Percentiles rank a stretch among this genome's conserved stretches.
These are phyloP conservation scores for Copromyces sp. DNA, from an alignment of 495 filamentous ascomycete genomes.

Conservation along the genomic window DNA sequence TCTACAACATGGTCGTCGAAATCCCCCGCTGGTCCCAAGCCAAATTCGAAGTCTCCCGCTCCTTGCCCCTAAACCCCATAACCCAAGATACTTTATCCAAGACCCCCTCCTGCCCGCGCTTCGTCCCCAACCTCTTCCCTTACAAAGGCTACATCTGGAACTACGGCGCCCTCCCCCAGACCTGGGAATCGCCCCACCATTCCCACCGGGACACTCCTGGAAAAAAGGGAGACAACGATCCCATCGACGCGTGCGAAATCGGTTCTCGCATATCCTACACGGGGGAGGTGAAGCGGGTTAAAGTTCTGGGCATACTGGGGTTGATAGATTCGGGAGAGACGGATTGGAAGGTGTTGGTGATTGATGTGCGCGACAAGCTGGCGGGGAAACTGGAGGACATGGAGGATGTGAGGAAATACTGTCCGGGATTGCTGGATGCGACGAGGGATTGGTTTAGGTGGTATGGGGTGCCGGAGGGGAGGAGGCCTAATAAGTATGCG, in stretches of 20 bases:
- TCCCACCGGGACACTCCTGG: background rate
- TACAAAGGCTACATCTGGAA: slow-evolving; percentile 22
- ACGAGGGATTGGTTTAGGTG: slow-evolving; percentile 21
- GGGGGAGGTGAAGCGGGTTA: slow-evolving; percentile 15
- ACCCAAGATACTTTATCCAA: slow-evolving; percentile 9
- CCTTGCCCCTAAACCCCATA: slow-evolving; percentile 15
- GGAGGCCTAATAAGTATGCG: slow-evolving; percentile 7
- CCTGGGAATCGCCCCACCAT: slow-evolving; percentile 15
- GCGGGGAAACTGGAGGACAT: slow-evolving; percentile 15
- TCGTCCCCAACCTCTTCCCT: slow-evolving; percentile 12
- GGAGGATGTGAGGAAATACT: slow-evolving; percentile 15
- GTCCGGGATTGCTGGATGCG: slow-evolving; percentile 18
- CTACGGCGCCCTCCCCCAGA: slow-evolving; percentile 18
- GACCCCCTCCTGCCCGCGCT: background rate
- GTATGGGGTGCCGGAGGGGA: slow-evolving; percentile 17
- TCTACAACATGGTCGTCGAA: slow-evolving; percentile 24
- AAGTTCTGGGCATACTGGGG: slow-evolving; percentile 21
- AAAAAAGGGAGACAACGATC: slow-evolving; percentile 15
- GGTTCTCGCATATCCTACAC: background rate
- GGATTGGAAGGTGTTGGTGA: slow-evolving; percentile 27
- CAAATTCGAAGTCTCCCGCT: slow-evolving; percentile 17
- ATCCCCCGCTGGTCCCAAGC: slow-evolving; percentile 21
- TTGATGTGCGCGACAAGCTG: slow-evolving; percentile 19
- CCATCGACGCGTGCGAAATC: slow-evolving; percentile 17
- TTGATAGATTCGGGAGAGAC: slow-evolving; percentile 26